Evolutionary conservation across 805 yeast genomes (phyloP), one percentile per base, ranked within the genome.

Genomic region (Wickerhamomyces canadensis): DNA sequence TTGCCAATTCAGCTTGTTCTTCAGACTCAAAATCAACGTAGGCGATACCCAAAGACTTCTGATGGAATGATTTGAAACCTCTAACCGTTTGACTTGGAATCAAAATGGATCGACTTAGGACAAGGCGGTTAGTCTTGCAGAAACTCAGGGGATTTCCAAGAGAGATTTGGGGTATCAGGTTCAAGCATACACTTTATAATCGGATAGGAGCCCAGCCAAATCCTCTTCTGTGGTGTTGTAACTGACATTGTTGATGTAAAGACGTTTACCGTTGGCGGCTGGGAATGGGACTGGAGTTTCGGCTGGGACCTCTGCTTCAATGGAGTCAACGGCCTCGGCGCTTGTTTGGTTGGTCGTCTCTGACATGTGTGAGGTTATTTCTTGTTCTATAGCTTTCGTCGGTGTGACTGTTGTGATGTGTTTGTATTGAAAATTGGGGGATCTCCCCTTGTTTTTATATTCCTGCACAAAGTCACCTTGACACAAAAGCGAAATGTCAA

Each of bases 21-120:
- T 70, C 72, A 36, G 67, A 69, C 50, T 71, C 80, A 55, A 80
- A 91, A 49, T 87, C 93, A 40, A 87, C 83, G 61, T 84, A 89
- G 12, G 94, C 97, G 51, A 76, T 70, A 4, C 93, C 91, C 45
- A 76, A 58, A 3, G 78, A 74, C 43, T 58, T 65, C 33, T 64
- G 68, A 34, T 61, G 63, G 27, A 51, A 53, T 6, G 51, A 51
- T 31, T 70, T 62, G 39, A 66, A 59, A 11, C 74, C 73, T 24
- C 73, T 63, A 14, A 74, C 64, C 3, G 77, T 71, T 44, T 71
- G 73, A 41, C 72, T 69, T 19, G 83, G 84, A 35, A 78, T 67
- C 44, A 77, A 58, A 4, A 76, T 72, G 18, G 64, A 62, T 8
- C 31, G 47, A 26, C 58, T 51, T 21, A 38, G 38, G 14, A 14